Conservation (phyloP, 495 filamentous ascomycete species). For the Lentithecium fluviatile region DNA sequence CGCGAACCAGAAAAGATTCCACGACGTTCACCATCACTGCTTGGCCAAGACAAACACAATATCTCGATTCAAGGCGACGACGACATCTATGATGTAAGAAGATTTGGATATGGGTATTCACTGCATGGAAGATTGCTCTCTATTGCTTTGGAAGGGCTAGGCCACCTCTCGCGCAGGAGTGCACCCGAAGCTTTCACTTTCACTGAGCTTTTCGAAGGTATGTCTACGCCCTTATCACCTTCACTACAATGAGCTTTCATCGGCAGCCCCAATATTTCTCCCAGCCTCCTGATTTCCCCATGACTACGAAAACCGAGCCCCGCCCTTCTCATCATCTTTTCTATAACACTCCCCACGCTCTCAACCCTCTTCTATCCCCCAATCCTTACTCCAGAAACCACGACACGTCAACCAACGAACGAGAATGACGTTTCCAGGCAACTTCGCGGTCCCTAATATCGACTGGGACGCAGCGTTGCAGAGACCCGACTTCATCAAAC, state of each 20-base stretch:
- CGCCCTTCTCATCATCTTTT: background rate
- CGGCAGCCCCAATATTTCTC: background rate
- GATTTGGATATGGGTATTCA: too few relatives aligned
- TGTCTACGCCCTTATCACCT: background rate
- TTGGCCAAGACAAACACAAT: background rate
- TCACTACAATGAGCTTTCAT: background rate
- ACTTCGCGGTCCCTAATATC: too few relatives aligned
- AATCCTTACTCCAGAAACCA: background rate
- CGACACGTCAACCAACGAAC: background rate
- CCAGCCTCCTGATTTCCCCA: background rate
- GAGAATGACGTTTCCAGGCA: too few relatives aligned
- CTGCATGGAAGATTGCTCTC: too few relatives aligned
- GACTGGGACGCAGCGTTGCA: too few relatives aligned
- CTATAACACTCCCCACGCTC: background rate
- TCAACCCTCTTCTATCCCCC: background rate
- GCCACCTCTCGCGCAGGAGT: too few relatives aligned
- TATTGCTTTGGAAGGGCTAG: too few relatives aligned
- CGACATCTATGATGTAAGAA: too few relatives aligned
- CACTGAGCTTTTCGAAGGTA: constrained; percentile 2
- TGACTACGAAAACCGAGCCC: background rate
- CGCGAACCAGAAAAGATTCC: background rate
- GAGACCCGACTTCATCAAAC: background rate
- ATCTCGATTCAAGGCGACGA: background rate
- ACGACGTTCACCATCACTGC: background rate
- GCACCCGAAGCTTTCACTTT: background rate